Percentiles rank a stretch among this genome's conserved stretches.
Conservation (phyloP, 257 asterid species). For the Striga asiatica region DNA sequence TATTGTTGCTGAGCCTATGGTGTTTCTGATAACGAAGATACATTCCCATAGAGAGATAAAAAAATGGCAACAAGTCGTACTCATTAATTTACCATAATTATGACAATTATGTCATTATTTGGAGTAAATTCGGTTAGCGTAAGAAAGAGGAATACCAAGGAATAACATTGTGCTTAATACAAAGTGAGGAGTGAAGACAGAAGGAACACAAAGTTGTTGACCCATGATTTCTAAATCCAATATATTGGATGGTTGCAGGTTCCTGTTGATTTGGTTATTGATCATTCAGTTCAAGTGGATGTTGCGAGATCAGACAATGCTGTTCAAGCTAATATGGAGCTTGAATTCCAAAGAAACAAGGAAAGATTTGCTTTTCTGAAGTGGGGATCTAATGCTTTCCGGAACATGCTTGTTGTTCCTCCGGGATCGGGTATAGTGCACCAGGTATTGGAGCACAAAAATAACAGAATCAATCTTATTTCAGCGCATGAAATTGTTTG, state of each 20-base stretch:
- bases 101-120: not conserved
- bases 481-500: slow-evolving; percentile 2
- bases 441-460: slow-evolving; percentile 47
- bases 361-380: slow-evolving; percentile 96
- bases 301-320: slow-evolving; percentile 87
- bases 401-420: slow-evolving; percentile 95
- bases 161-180: not conserved
- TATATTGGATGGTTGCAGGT: slow-evolving; percentile 45
- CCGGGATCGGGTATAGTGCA: slow-evolving; percentile 98
- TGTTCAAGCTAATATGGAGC: slow-evolving; percentile 85
- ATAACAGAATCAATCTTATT: not conserved
- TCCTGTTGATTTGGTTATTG: slow-evolving; percentile 93
- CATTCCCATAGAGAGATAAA: not conserved
- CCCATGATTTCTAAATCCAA: slow-evolving; percentile 3
- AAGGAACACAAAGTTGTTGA: not conserved
- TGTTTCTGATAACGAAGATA: not conserved
- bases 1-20: not conserved
- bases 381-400: slow-evolving; percentile 97
- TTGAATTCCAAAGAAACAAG: slow-evolving; percentile 88
- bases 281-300: slow-evolving; percentile 97
- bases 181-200: not conserved
- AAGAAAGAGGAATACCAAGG: not conserved
- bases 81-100: not conserved
- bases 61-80: not conserved
- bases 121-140: not conserved